These are phyloP conservation scores for Elsinoe arachidis DNA, from an alignment of 2,329 filamentous ascomycete species.

Conservation along the genomic window DNA sequence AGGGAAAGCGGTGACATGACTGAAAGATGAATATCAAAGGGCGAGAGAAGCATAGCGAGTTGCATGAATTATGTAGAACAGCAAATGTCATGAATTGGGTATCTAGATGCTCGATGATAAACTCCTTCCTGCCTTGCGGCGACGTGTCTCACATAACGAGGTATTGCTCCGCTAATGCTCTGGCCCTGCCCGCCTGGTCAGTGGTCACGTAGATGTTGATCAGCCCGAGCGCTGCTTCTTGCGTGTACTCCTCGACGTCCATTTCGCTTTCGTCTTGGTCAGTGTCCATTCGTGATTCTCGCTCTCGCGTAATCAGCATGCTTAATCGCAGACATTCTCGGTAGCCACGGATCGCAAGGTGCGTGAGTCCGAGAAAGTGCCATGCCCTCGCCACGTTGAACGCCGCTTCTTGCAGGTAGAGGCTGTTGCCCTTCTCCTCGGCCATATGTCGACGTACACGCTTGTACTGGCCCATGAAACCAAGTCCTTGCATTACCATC, in stretches of 20 bases:
- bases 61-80: not conserved
- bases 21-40: not conserved
- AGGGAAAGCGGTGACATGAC: conserved; percentile 22
- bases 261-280: conserved; percentile 28
- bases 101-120: not conserved
- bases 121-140: not conserved
- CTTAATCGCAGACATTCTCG: conserved; percentile 47
- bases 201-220: conserved; percentile 14
- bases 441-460: not conserved
- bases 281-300: conserved; percentile 29
- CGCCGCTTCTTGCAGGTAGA: conserved; percentile 63
- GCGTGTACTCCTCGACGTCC: conserved; percentile 15
- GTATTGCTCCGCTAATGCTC: conserved; percentile 51
- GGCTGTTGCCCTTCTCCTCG: conserved; percentile 29
- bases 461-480: conserved; percentile 70
- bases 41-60: no score
- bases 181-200: conserved; percentile 34
- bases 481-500: conserved; percentile 73
- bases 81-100: conserved; percentile 5
- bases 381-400: conserved; percentile 73
- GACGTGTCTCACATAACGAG: conserved; percentile 33
- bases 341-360: conserved; percentile 68
- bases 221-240: conserved; percentile 6
- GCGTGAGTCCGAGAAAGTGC: conserved; percentile 63
- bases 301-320: conserved; percentile 34